Percentiles rank a stretch among this genome's conserved stretches.
phyloP scores from a whole-genome alignment of 2,329 filamentous ascomycete species.

The Dactylellina sp. region DNA sequence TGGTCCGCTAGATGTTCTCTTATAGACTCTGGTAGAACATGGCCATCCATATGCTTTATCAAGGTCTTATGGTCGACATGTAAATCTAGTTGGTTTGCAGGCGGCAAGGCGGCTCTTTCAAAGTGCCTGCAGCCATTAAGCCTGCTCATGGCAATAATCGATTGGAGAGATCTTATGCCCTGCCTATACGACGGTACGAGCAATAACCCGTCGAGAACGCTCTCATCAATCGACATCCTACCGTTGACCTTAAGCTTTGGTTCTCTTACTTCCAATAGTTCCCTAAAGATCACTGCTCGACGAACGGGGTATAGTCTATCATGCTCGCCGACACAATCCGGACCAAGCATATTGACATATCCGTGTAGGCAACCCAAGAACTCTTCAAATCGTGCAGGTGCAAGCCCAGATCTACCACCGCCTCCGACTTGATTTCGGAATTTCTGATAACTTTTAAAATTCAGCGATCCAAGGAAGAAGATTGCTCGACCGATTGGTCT shows the following conservation, averaged over 20 bases:
- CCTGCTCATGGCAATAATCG: conserved; percentile 45
- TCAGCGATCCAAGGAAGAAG: conserved; percentile 41
- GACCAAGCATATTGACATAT: conserved; percentile 47
- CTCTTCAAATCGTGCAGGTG: conserved; percentile 32
- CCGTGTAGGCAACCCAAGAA: conserved; percentile 48
- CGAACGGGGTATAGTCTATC: conserved; percentile 47
- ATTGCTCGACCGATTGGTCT: conserved; percentile 42
- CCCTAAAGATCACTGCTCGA: conserved; percentile 39
- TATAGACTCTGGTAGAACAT: conserved; percentile 33
- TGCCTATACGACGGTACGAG: conserved; percentile 39
- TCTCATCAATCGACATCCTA: conserved; percentile 39
- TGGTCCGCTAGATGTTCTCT: conserved; percentile 38
- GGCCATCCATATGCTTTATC: conserved; percentile 25
- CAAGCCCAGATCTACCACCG: neutral
- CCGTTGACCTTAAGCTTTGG: conserved; percentile 34
- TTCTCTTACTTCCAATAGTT: conserved; percentile 26
- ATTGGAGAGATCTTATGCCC: conserved; percentile 37
- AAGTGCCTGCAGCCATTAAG: conserved; percentile 33
- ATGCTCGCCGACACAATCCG: conserved; percentile 36
- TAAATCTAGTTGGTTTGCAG: conserved; percentile 29
- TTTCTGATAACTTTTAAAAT: conserved; percentile 42
- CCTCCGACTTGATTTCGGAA: conserved; percentile 33
- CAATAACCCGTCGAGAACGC: conserved; percentile 35
- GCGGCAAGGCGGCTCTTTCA: conserved; percentile 37
- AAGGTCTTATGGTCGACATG: conserved; percentile 30